A percentile compares a stretch with the other conserved stretches of the same genome.
These are phyloP conservation scores for Colletotrichum sp. DNA, from an alignment of 2,329 filamentous ascomycete genomes.

Conservation along the genomic window DNA sequence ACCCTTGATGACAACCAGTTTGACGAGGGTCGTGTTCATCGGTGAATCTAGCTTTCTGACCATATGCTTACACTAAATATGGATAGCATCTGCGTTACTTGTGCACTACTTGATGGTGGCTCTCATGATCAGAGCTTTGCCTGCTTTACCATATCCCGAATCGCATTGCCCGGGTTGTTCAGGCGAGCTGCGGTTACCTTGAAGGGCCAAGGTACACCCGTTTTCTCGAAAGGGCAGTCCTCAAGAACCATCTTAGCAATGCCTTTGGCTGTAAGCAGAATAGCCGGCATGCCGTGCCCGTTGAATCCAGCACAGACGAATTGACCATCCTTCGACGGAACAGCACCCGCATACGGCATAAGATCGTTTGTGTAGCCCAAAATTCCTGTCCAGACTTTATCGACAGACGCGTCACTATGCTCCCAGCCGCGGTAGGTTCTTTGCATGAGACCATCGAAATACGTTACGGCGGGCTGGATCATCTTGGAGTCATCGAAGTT, in stretches of 20 bases:
- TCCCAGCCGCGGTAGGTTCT: neutral
- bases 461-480: neutral
- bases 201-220: neutral
- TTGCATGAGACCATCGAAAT: neutral
- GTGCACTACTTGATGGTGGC: rapidly evolving
- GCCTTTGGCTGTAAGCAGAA: neutral
- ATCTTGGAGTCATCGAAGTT: neutral
- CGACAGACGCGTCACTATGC: neutral
- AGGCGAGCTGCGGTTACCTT: neutral
- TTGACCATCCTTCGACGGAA: neutral
- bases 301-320: neutral
- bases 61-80: too few species aligned
- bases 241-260: neutral
- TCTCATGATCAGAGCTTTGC: neutral
- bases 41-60: too few species aligned
- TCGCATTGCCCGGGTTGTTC: neutral
- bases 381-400: neutral
- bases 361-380: neutral
- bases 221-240: neutral
- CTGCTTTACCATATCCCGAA: neutral
- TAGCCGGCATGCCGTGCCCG: neutral
- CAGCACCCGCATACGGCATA: neutral
- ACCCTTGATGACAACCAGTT: too few species aligned
- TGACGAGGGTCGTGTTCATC: rapidly evolving
- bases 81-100: neutral